phyloP scores from a whole-genome alignment of 306 rosid species.

The Vigna reflexopilosa region DNA sequence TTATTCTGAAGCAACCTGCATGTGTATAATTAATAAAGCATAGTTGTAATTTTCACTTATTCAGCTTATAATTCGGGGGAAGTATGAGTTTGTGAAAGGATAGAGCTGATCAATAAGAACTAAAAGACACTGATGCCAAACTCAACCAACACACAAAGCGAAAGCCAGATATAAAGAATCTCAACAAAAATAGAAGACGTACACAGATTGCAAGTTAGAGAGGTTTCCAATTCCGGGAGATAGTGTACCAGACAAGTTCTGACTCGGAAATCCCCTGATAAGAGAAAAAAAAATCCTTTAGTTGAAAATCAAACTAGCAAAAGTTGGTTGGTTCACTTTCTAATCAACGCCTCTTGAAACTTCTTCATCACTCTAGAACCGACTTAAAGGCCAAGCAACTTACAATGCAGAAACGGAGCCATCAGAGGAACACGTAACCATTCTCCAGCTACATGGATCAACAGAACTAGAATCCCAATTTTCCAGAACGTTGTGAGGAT shows the following conservation, averaged over 20 bases:
- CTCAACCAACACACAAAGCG: slow-evolving; percentile 33
- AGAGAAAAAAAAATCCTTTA: not conserved
- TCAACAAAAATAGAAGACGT: slow-evolving; percentile 51
- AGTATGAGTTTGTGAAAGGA: not conserved
- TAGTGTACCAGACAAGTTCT: slow-evolving; percentile 86
- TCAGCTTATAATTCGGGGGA: slow-evolving; percentile 22
- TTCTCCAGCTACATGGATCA: slow-evolving; percentile 99
- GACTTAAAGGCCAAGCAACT: slow-evolving; percentile 46
- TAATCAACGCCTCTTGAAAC: slow-evolving; percentile 25
- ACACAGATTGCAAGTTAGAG: slow-evolving; percentile 85
- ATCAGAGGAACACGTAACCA: slow-evolving; percentile 91
- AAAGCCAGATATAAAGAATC: slow-evolving; percentile 8
- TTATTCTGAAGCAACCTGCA: slow-evolving; percentile 95
- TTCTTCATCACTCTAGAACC: slow-evolving; percentile 20
- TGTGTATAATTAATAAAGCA: slow-evolving; percentile 24
- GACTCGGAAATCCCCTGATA: slow-evolving; percentile 94
- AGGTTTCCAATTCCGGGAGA: slow-evolving; percentile 91
- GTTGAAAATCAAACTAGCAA: slow-evolving; percentile 37
- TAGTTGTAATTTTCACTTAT: not conserved
- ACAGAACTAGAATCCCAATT: slow-evolving; percentile 94
- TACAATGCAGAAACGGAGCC: slow-evolving; percentile 91
- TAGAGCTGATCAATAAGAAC: slow-evolving; percentile 4
- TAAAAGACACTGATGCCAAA: slow-evolving; percentile 27
- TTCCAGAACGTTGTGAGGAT: slow-evolving; percentile 95
- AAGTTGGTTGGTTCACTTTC: slow-evolving; percentile 7